phyloP scores from a whole-genome alignment of 2,329 filamentous ascomycete genomes.

The Scedosporium dehoogii region DNA sequence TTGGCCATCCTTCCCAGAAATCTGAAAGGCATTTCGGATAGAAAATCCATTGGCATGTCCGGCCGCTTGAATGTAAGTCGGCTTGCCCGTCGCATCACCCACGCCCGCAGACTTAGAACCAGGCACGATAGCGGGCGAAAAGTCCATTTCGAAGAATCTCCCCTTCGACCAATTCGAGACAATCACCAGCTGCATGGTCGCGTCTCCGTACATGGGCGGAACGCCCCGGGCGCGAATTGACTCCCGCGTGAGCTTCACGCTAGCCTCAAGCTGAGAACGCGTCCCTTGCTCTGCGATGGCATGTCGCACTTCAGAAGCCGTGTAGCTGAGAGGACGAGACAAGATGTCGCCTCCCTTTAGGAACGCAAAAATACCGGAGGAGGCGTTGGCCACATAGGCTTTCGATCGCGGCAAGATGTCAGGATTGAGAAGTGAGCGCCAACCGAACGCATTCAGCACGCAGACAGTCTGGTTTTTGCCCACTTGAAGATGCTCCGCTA shows the following conservation, averaged over 20 bases:
- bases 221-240: conserved; percentile 11
- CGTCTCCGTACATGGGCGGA: conserved; percentile 20
- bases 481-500: conserved; percentile 13
- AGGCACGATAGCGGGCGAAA: conserved; percentile 19
- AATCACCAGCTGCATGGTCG: conserved; percentile 20
- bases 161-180: conserved; percentile 29
- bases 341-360: conserved; percentile 14
- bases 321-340: conserved; percentile 15
- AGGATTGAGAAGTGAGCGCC: conserved; percentile 13
- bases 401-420: conserved; percentile 6
- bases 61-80: conserved; percentile 12
- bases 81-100: not conserved
- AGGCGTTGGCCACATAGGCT: conserved; percentile 19
- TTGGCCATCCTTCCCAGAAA: conserved; percentile 18
- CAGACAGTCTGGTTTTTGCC: conserved; percentile 16
- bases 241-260: conserved; percentile 15
- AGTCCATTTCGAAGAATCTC: conserved; percentile 25
- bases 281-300: conserved; percentile 24
- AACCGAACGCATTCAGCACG: conserved; percentile 18
- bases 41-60: conserved; percentile 6
- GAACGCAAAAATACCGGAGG: conserved; percentile 12
- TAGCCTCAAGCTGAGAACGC: conserved; percentile 20
- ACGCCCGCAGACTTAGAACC: not conserved
- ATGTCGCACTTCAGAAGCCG: conserved; percentile 21
- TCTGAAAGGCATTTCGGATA: conserved; percentile 10